Percentiles rank a stretch among this genome's conserved stretches.
These are phyloP conservation scores for Trichoderma pleuroti DNA, from an alignment of 2,329 filamentous ascomycete species.

Conservation along the genomic window DNA sequence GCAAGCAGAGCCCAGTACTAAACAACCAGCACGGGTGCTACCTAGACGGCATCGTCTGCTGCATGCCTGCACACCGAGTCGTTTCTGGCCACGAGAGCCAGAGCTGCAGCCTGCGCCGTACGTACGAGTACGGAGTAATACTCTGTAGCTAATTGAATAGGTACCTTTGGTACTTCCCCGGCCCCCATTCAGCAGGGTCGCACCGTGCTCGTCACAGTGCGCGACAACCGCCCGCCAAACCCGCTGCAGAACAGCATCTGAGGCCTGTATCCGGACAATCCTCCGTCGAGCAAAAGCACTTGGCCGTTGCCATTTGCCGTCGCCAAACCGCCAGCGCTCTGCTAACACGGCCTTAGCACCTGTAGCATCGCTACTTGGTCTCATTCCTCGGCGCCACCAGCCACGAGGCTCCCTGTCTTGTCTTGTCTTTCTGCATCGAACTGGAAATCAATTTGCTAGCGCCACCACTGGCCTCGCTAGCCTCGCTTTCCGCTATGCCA, in stretches of 20 bases:
- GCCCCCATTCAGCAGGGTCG: neutral
- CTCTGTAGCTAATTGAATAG: too few relatives aligned
- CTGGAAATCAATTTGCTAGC: constrained; percentile 23
- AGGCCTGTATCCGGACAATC: neutral
- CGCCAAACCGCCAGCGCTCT: neutral
- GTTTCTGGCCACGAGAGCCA: neutral
- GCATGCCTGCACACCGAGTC: neutral
- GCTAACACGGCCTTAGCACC: neutral
- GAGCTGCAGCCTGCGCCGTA: neutral
- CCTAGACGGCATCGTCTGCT: neutral
- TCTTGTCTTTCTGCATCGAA: constrained; percentile 9
- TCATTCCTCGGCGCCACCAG: neutral
- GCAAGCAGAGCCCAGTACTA: neutral
- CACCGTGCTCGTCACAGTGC: neutral
- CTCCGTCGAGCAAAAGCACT: neutral
- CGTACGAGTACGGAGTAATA: too few relatives aligned
- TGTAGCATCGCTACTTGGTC: neutral
- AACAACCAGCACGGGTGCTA: neutral
- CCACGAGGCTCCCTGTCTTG: neutral
- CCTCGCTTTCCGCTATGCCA: neutral
- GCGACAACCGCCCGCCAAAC: neutral
- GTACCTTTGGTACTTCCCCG: neutral
- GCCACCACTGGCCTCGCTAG: constrained; percentile 7
- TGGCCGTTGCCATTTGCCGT: neutral
- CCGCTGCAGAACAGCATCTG: neutral